phyloP scores from a whole-genome alignment of 306 rosid species.

The Betula pendula region DNA sequence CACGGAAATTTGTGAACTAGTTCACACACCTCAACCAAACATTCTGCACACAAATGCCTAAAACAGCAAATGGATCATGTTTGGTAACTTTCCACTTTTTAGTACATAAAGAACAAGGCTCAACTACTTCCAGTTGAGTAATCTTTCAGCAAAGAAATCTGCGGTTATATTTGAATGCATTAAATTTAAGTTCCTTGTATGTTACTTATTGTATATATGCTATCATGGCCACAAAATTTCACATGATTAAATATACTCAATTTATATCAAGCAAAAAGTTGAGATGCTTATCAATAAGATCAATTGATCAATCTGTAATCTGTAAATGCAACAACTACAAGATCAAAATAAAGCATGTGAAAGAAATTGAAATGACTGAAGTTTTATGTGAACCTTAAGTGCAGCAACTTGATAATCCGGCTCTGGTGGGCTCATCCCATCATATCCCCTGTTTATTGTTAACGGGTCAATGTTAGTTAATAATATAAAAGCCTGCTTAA shows the following conservation, averaged over 20 bases:
- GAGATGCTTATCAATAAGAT: conserved; percentile 17
- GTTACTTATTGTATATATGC: not conserved
- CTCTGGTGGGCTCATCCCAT: conserved; percentile 35
- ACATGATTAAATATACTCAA: not conserved
- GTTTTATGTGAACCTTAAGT: conserved; percentile 41
- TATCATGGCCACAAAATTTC: conserved; percentile 2
- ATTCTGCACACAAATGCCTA: not conserved
- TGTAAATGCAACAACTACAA: conserved; percentile 8
- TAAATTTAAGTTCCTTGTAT: not conserved
- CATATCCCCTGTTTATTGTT: conserved; percentile 52
- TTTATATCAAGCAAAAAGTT: conserved; percentile 11
- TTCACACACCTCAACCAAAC: not conserved
- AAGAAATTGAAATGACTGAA: conserved; percentile 21
- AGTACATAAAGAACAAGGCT: not conserved
- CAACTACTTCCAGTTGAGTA: not conserved
- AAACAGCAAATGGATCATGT: not conserved
- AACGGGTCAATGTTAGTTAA: conserved; percentile 11
- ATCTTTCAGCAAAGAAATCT: not conserved
- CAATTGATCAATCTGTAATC: conserved; percentile 4
- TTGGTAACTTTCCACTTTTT: not conserved
- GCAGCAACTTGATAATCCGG: conserved; percentile 45
- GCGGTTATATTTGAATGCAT: not conserved
- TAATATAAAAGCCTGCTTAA: conserved; percentile 6
- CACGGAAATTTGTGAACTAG: not conserved
- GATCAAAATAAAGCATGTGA: conserved; percentile 6